Evolutionary conservation across 306 rosid species (phyloP).

Genomic region (Corylus americana): DNA sequence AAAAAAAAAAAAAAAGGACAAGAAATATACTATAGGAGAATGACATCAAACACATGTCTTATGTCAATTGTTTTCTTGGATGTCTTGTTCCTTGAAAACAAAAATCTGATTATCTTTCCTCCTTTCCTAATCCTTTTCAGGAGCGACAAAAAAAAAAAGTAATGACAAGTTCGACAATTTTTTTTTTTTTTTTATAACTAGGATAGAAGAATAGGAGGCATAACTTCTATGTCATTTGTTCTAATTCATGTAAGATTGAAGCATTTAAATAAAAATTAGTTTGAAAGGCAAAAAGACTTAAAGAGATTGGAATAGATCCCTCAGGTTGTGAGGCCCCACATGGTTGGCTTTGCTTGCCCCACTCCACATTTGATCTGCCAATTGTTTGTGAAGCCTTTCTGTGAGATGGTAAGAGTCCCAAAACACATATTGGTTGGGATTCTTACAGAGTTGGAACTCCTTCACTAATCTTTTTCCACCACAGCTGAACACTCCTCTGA

Average conservation of each 20-base stretch:
- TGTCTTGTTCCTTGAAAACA: no score
- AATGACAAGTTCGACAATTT: neutral
- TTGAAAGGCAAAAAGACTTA: neutral
- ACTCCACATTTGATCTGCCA: slow-evolving; percentile 66
- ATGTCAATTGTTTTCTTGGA: no score
- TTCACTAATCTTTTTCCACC: slow-evolving; percentile 76
- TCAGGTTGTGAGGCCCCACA: slow-evolving; percentile 41
- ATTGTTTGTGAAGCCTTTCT: slow-evolving; percentile 57
- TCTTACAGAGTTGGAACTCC: slow-evolving; percentile 55
- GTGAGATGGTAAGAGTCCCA: slow-evolving; percentile 93
- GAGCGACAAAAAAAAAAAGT: neutral
- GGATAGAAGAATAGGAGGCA: neutral
- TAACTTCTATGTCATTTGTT: neutral
- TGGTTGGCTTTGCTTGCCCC: slow-evolving; percentile 20
- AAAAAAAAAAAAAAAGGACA: no score
- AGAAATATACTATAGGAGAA: no score
- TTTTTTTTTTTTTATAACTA: neutral
- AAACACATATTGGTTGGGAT: slow-evolving; percentile 55
- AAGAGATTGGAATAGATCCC: slow-evolving; percentile 48
- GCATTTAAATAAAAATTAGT: neutral
- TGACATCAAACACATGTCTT: no score
- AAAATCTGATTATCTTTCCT: neutral
- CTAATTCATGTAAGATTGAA: neutral
- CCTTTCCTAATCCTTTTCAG: neutral
- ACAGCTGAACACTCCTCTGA: slow-evolving; percentile 66